A percentile compares a stretch with the other conserved stretches of the same genome.
Conservation (phyloP, 306 rosid species). For the Rosa persica region DNA sequence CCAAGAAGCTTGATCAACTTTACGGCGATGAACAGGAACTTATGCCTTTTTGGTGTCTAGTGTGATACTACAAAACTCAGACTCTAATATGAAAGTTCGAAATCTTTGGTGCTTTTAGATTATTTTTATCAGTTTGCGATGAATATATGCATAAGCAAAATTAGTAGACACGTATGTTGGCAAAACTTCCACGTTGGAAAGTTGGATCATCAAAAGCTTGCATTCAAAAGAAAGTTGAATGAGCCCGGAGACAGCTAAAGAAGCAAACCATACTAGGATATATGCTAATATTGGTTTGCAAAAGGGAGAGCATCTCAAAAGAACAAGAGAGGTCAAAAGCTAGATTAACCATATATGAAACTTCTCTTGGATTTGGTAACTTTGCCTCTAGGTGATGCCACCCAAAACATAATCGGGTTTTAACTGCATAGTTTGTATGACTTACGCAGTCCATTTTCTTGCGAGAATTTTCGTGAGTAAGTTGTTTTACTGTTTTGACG, state of each 20-base stretch:
- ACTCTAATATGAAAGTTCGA: background rate
- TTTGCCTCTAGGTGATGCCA: background rate
- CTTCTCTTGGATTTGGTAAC: background rate
- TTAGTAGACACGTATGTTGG: background rate
- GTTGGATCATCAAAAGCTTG: constrained; percentile 7
- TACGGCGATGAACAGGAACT: constrained; percentile 1
- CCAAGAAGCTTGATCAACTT: background rate
- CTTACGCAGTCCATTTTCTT: background rate
- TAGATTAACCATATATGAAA: background rate
- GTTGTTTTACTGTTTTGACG: too few relatives aligned
- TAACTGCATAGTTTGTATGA: background rate
- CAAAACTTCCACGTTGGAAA: constrained; percentile 8
- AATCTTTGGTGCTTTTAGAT: background rate
- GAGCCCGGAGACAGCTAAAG: background rate
- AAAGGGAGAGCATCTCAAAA: background rate
- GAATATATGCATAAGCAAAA: background rate
- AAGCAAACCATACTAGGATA: constrained; percentile 1
- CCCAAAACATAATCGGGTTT: background rate
- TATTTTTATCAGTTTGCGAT: background rate
- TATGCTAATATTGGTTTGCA: background rate
- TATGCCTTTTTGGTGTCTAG: constrained; percentile 5
- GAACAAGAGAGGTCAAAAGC: background rate
- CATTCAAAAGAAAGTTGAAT: background rate
- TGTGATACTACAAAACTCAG: background rate
- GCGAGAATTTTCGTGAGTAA: too few relatives aligned